Evolutionary conservation across 2,329 filamentous ascomycete species (phyloP), one percentile per base, ranked within the genome.

Genomic region (Epichloe aotearoae): DNA sequence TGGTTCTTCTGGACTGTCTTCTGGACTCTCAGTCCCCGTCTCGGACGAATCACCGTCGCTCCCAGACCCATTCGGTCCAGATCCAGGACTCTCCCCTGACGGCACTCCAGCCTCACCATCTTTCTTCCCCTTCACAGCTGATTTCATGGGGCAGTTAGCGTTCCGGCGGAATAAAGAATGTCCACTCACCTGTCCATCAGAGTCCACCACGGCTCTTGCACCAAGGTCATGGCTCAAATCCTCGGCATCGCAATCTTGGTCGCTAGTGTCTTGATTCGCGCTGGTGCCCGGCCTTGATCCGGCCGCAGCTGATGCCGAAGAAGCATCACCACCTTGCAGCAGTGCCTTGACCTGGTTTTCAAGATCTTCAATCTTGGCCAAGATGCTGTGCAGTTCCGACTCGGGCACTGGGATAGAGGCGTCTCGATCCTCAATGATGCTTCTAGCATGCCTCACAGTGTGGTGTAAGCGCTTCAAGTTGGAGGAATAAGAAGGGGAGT

Each of bases 321-420:
- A 45, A n/a, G 39, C 19, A n/a, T 41, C 30, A 4, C 26, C 41
- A 12, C 37, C 34, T 12, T 17, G 38, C n/a, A 67, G 45, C 57
- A 65, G 54, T 17, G 40, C 53, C 20, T 53, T 50, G 15, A 66
- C 61, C 53, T 66, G 58, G 17, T 57, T 51, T 49, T 64, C 57
- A 1, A 66, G 55, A 2, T 39, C 50, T 37, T 59, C 55, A 45
- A 66, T 58, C 50, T 62, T 61, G 40, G 57, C 51, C 5, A 66
- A 54, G 19, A 67, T 59, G 30, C 57, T 54, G 4, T 57, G 46
- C 5, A 66, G 45, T 19, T 56, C 56, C 23, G 56, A 50, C 26
- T 56, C 51, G 5, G 61, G 52, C 34, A 65, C 57, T 15, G 61
- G 55, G n/a, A 64, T 53, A 14, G 57, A 57, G 8, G 52, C 52